Evolutionary conservation across 441 rosid species (phyloP).

Genomic region (Adansonia rubrostipa): DNA sequence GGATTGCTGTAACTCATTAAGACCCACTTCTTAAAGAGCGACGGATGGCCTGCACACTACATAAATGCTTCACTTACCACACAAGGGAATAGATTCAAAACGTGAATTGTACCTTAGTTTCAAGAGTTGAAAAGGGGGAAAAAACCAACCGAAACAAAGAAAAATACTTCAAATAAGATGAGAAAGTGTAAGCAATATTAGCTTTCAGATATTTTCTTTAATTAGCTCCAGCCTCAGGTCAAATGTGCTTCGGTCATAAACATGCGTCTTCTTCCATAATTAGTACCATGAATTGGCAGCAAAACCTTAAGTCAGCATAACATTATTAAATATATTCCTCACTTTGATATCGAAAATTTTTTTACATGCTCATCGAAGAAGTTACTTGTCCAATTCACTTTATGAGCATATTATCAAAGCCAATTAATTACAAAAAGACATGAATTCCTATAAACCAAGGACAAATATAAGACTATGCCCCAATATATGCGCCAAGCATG

Average conservation of each 20-base stretch:
- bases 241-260: background rate
- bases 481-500: no score
- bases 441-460: no score
- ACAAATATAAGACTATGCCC: no score
- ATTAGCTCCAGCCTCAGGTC: background rate
- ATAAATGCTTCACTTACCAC: constrained; percentile 37
- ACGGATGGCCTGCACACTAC: constrained; percentile 24
- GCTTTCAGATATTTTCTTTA: background rate
- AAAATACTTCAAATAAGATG: background rate
- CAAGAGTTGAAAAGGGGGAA: background rate
- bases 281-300: background rate
- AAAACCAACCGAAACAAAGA: background rate
- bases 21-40: constrained; percentile 38
- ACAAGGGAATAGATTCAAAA: background rate
- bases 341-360: background rate
- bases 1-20: constrained; percentile 25
- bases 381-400: background rate
- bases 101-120: constrained; percentile 12
- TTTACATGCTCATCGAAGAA: background rate
- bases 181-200: background rate
- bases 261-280: background rate
- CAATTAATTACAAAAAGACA: background rate
- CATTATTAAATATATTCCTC: background rate
- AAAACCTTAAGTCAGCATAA: background rate
- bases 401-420: background rate